Conservation (phyloP, 495 filamentous ascomycete species). For the Amphirosellinia nigrospora region DNA sequence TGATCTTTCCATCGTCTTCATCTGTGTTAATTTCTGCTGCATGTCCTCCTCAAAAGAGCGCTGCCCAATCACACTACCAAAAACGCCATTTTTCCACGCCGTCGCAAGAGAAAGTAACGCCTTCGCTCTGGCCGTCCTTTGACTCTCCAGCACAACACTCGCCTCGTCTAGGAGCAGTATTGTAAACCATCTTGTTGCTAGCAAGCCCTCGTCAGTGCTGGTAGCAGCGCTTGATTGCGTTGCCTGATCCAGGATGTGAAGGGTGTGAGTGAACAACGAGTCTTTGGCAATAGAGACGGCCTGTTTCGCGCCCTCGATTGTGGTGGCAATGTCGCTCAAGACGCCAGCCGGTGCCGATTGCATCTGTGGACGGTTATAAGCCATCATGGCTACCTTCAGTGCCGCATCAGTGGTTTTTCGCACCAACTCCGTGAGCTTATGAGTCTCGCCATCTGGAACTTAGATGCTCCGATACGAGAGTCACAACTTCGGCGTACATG, state of each 20-base stretch:
- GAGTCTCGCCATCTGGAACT: conserved; percentile 43
- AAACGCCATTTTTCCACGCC: conserved; percentile 39
- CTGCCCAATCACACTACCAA: conserved; percentile 32
- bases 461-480: conserved; percentile 65
- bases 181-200: conserved; percentile 44
- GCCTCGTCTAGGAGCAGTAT: conserved; percentile 47
- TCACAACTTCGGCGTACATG: conserved; percentile 69
- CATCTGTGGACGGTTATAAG: conserved; percentile 50
- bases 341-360: conserved; percentile 36
- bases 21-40: conserved; percentile 34
- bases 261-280: conserved; percentile 32
- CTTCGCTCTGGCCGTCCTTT: conserved; percentile 47
- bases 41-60: conserved; percentile 27
- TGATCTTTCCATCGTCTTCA: conserved; percentile 47
- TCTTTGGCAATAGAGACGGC: conserved; percentile 34
- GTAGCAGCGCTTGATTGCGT: conserved; percentile 11
- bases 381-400: conserved; percentile 47
- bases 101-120: conserved; percentile 41
- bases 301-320: conserved; percentile 28
- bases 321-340: conserved; percentile 41
- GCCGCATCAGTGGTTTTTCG: conserved; percentile 47
- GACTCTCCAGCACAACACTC: conserved; percentile 44
- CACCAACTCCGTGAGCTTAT: conserved; percentile 43
- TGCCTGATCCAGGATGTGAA: conserved; percentile 31
- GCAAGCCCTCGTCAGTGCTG: conserved; percentile 17